Base-by-base conservation (phyloP, 2,329 filamentous ascomycete species). In the Neophaeococcomyces mojaviensis region DNA sequence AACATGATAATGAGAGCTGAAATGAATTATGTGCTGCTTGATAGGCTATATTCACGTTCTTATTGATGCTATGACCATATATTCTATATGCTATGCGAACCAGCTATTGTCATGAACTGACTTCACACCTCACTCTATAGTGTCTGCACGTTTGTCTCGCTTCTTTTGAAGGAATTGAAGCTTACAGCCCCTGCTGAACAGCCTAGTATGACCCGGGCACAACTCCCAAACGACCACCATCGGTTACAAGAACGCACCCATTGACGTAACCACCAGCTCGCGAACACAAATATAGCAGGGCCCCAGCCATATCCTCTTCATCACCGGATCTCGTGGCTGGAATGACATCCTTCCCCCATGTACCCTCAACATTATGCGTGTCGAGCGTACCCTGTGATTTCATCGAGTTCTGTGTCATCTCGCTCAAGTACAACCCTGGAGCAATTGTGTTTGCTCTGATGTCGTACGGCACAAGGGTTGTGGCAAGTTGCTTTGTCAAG, bases 211-310 rank as follows among this genome's bases (percentile, higher is more conserved):
- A 71, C 9, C 72, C 70, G 26, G 79, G 76, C 53, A 80, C 68
- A 12, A 66, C 71, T 22, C 69, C 68, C 44, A 85, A 57, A 47
- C 79, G 68, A 1, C 81, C 81, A 39, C 81, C 81, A 59, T 86
- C 82, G 0, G 77, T 67, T 6, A 84, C 62, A 39, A 83, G 63
- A 12, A 80, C 70, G 49, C 73, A 73, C 2, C 81, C 82, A 60
- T 84, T 84, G 54, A 76, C 67, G 60, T 82, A 85, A 2, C 75
- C 77, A 1, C 82, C 82, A 2, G 80, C 80, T 50, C 73, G 66
- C 41, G 77, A 78, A 2, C 77, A 77, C 59, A 86, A 66, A 65
- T 79, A 86, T 39, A 86, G 59, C 18, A 86, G 71, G 36, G 77
- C 68, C 1, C 81, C 80, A 1, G 73, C 77, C 68, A 86, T 77